Evolutionary conservation across 1,284 basidiomycete genomes (phyloP).

Genomic region (Boletus holoroseus): DNA sequence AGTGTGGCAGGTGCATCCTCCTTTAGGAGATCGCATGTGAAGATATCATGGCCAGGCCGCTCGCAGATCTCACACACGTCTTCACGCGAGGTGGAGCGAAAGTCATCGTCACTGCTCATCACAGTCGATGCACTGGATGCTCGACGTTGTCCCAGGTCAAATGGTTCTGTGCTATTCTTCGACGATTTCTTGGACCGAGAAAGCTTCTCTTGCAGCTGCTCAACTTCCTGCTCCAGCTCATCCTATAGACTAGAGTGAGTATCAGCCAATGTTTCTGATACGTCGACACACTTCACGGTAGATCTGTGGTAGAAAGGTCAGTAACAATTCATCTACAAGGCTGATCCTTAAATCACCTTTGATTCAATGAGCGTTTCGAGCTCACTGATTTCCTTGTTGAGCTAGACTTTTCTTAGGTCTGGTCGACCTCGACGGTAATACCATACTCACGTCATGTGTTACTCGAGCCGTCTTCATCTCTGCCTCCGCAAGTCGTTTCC

Average conservation of each 20-base stretch:
- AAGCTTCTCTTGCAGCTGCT: conserved; percentile 67
- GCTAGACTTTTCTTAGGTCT: conserved; percentile 39
- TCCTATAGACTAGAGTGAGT: conserved; percentile 44
- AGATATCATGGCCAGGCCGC: conserved; percentile 75
- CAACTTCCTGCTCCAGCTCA: conserved; percentile 83
- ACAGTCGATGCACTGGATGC: conserved; percentile 26
- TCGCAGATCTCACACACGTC: conserved; percentile 81
- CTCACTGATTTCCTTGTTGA: conserved; percentile 87
- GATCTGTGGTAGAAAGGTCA: conserved; percentile 48
- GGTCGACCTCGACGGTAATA: neutral
- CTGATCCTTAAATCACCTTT: conserved; percentile 49
- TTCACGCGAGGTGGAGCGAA: conserved; percentile 21
- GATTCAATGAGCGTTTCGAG: conserved; percentile 85
- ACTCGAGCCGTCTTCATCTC: conserved; percentile 69
- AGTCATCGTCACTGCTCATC: conserved; percentile 19
- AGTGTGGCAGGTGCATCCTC: conserved; percentile 30
- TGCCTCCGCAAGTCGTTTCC: conserved; percentile 59
- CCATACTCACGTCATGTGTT: conserved; percentile 58
- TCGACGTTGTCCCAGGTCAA: conserved; percentile 30
- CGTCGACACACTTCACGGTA: conserved; percentile 65
- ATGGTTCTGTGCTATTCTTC: conserved; percentile 44
- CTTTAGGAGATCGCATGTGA: conserved; percentile 64
- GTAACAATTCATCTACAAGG: neutral
- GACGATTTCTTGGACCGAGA: conserved; percentile 52
- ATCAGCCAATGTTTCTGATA: neutral